phyloP scores from a whole-genome alignment of 768 basidiomycete species.

The Auriscalpium microsporum region DNA sequence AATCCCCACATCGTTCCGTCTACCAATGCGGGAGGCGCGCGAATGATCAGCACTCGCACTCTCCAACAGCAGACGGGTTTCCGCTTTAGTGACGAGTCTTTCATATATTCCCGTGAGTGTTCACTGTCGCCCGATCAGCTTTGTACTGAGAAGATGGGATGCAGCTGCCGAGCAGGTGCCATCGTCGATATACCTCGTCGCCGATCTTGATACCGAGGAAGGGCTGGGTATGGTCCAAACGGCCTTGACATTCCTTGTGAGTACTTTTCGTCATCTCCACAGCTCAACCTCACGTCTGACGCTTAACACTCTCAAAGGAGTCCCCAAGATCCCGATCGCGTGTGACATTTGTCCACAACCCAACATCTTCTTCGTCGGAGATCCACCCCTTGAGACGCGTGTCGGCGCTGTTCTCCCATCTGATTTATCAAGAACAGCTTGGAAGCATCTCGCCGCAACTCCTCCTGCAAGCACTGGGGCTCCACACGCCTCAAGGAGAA shows the following conservation, averaged over 20 bases:
- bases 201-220: slow-evolving; percentile 61
- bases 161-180: slow-evolving; percentile 22
- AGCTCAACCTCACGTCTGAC: no score
- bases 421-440: slow-evolving; percentile 35
- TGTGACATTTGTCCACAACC: slow-evolving; percentile 73
- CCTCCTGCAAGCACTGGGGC: slow-evolving; percentile 33
- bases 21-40: slow-evolving; percentile 35
- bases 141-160: slow-evolving; percentile 18
- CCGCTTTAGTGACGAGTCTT: slow-evolving; percentile 33
- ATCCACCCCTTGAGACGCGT: slow-evolving; percentile 17
- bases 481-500: slow-evolving; percentile 15
- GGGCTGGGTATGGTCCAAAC: slow-evolving; percentile 57
- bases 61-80: slow-evolving; percentile 42
- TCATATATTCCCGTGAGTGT: slow-evolving; percentile 56
- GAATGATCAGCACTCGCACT: slow-evolving; percentile 47
- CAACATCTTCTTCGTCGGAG: slow-evolving; percentile 24
- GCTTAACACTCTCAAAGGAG: slow-evolving; percentile 24
- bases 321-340: slow-evolving; percentile 40
- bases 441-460: slow-evolving; percentile 29
- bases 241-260: slow-evolving; percentile 57
- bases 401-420: slow-evolving; percentile 43
- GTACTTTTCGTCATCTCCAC: slow-evolving; percentile 9
- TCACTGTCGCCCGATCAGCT: neutral
- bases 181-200: slow-evolving; percentile 56
- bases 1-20: slow-evolving; percentile 67